Evolutionary conservation across 495 filamentous ascomycete species (phyloP), one percentile per base, ranked within the genome.

Genomic region (Cercophora newfieldiana): DNA sequence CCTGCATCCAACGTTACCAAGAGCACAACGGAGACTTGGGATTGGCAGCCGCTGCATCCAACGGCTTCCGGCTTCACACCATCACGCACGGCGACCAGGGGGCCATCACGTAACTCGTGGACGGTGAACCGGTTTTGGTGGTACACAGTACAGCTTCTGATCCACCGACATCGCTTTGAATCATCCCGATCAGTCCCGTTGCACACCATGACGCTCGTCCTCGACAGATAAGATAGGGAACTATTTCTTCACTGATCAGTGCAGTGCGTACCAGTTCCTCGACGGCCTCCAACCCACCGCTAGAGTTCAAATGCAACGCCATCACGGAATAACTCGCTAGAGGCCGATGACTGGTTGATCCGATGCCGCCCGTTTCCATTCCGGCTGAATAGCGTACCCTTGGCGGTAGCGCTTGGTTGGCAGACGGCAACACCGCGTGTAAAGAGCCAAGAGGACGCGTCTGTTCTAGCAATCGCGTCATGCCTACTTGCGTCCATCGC

Each of bases 351-450:
- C 25, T 10, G 3, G 47, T 16, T 30, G 14, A 16, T 51, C 25
- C 48, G 14, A 25, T 62, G 48, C 25, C 37, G 48, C 60, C 37
- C 25, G 1, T 18, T 18, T 22, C 30, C 21, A 57, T 64, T 55
- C 31, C 61, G 61, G 64, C 64, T 66, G n/a, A 66, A 66, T 60
- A 37, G 12, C 21, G 14, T 2, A 19, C 10, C 57, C 37, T 29
- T 7, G 21, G 10, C 44, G 14, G 5, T 26, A 3, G 2, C 50
- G 50, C n/a, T 7, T 53, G 54, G 54, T 31, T 19, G 24, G 54
- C 16, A n/a, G 26, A 7, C 50, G 30, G 26, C 54, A 10, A 47
- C 12, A 30, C 26, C 7, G 7, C 53, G 7, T 28, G 7, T 53
- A 7, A 7, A n/a, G 50, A 7, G 50, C 50, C 50, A 22, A 53